phyloP scores from a whole-genome alignment of 2,329 filamentous ascomycete genomes.

The Reticulascus tulasneorum region DNA sequence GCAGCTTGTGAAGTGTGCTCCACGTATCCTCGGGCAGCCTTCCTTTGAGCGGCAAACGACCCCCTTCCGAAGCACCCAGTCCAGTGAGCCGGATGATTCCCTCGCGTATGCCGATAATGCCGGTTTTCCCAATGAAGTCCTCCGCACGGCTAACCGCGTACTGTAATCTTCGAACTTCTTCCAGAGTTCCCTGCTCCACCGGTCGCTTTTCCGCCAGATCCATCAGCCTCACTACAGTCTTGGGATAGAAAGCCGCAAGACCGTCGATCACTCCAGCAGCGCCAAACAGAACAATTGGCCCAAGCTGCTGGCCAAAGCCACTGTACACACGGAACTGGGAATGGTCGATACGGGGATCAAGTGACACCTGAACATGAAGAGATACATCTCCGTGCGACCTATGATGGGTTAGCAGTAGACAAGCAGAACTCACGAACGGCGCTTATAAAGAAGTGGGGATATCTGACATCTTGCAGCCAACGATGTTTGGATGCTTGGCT shows the following conservation, averaged over 20 bases:
- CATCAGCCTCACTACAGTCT: constrained; percentile 56
- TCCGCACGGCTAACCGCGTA: constrained; percentile 58
- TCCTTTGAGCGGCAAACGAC: constrained; percentile 54
- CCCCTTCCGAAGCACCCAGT: constrained; percentile 54
- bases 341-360: constrained; percentile 58
- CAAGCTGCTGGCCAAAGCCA: constrained; percentile 63
- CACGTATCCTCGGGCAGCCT: constrained; percentile 51
- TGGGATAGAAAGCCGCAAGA: constrained; percentile 61
- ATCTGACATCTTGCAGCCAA: constrained; percentile 58
- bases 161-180: constrained; percentile 55
- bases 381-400: constrained; percentile 61
- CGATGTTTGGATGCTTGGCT: constrained; percentile 60
- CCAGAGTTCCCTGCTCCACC: constrained; percentile 36
- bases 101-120: constrained; percentile 63
- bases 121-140: constrained; percentile 57
- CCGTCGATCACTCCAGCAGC: constrained; percentile 65
- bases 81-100: constrained; percentile 52
- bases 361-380: constrained; percentile 58
- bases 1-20: constrained; percentile 11
- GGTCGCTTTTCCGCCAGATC: constrained; percentile 34
- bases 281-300: constrained; percentile 59
- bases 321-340: constrained; percentile 59
- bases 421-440: no score
- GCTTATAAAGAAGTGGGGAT: no score
- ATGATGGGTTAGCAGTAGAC: neutral